Evolutionary conservation across 257 asterid species (phyloP).

Genomic region (Solanum habrochaites): DNA sequence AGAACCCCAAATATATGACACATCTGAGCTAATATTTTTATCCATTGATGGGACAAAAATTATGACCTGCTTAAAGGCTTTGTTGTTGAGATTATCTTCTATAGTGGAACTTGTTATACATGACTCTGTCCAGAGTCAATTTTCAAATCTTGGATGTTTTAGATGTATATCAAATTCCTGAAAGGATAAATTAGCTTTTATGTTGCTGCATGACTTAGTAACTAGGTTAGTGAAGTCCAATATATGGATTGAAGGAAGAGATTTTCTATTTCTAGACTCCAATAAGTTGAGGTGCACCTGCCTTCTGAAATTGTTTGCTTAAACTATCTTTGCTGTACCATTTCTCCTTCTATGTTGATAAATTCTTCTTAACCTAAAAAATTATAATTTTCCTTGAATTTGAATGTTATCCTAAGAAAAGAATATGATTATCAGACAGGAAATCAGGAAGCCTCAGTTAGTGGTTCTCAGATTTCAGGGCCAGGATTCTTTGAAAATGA

Average conservation of each 20-base stretch:
- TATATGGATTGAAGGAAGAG: not conserved
- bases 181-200: not conserved
- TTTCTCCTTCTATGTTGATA: not conserved
- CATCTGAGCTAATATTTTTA: not conserved
- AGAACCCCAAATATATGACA: not conserved
- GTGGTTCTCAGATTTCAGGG: conserved; percentile 81
- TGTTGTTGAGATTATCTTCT: not conserved
- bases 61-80: not conserved
- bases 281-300: not conserved
- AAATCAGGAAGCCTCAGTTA: conserved; percentile 60
- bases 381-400: not conserved
- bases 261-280: not conserved
- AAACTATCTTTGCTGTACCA: not conserved
- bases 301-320: not conserved
- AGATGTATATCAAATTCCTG: not conserved
- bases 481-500: conserved; percentile 46
- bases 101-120: not conserved
- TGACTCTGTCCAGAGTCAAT: not conserved
- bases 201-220: not conserved
- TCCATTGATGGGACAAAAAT: not conserved
- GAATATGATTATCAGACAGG: conserved; percentile 37
- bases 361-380: not conserved
- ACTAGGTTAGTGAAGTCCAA: not conserved
- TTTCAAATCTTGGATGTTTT: not conserved
- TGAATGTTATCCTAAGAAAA: not conserved